These are phyloP conservation scores for Pulveroboletus frians DNA, from an alignment of 768 basidiomycete genomes.

Conservation along the genomic window DNA sequence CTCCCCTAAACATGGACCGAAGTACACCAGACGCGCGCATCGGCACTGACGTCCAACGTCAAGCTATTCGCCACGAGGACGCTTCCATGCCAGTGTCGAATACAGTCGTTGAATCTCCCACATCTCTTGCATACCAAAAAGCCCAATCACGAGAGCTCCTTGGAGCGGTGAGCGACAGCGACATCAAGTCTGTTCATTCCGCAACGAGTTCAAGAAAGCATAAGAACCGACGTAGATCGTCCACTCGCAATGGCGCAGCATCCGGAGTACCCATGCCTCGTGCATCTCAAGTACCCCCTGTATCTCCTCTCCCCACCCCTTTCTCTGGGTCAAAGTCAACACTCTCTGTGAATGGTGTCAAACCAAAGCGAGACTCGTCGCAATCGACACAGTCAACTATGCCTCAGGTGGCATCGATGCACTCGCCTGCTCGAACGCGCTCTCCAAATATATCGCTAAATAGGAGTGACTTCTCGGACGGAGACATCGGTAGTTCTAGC, in stretches of 20 bases:
- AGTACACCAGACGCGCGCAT: slow-evolving; percentile 6
- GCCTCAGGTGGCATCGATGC: background rate
- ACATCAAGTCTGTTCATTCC: slow-evolving; percentile 25
- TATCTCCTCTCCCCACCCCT: slow-evolving; percentile 18
- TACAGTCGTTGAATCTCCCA: slow-evolving; percentile 22
- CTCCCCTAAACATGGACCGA: slow-evolving; percentile 25
- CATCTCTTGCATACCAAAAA: slow-evolving; percentile 6
- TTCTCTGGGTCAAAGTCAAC: slow-evolving; percentile 16
- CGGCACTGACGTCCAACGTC: slow-evolving; percentile 11
- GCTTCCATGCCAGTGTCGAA: background rate
- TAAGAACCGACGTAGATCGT: slow-evolving; percentile 16
- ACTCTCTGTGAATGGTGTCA: slow-evolving; percentile 13
- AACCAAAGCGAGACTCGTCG: slow-evolving; percentile 2
- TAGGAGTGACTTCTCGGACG: slow-evolving; percentile 28
- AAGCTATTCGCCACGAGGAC: slow-evolving; percentile 22
- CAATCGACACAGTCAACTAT: slow-evolving; percentile 2
- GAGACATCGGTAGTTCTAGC: slow-evolving; percentile 22
- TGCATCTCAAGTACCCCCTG: slow-evolving; percentile 42
- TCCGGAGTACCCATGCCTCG: slow-evolving; percentile 65
- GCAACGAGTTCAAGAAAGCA: slow-evolving; percentile 25
- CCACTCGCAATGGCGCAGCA: slow-evolving; percentile 45
- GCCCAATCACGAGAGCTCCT: slow-evolving; percentile 18
- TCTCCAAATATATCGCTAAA: slow-evolving; percentile 18
- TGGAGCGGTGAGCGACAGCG: slow-evolving; percentile 16
- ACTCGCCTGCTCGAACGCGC: slow-evolving; percentile 9